Conservation (phyloP, 169 alveolate species). For the Toxoplasma gondii region DNA sequence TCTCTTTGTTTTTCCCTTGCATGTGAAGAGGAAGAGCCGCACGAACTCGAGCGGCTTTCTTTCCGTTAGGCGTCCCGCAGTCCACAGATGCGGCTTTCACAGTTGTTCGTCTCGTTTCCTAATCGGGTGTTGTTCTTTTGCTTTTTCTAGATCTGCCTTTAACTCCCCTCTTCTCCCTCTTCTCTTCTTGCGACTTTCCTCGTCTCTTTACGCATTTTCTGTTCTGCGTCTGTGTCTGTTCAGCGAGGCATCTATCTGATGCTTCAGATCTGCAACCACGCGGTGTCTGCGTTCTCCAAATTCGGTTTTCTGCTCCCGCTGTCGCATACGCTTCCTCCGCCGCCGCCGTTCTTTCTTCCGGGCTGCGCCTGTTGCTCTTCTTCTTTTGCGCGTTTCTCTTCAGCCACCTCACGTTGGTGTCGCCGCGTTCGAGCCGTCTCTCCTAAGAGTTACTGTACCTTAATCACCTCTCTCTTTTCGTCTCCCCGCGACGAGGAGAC, state of each 20-base stretch:
- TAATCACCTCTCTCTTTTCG: background rate
- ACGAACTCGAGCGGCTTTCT: too few species aligned
- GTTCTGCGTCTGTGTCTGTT: background rate
- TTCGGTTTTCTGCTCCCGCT: background rate
- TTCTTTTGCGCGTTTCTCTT: background rate
- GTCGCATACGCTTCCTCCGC: background rate
- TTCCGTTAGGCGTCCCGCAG: too few species aligned
- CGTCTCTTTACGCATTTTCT: background rate
- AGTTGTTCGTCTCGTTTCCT: too few species aligned
- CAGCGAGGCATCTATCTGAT: conserved; percentile 13
- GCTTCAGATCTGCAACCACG: background rate
- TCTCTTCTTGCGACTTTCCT: background rate
- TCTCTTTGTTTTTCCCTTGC: too few species aligned
- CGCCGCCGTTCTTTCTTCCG: conserved; percentile 22
- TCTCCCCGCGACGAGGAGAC: background rate
- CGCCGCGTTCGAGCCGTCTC: background rate
- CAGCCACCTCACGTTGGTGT: background rate
- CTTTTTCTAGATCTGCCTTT: too few species aligned
- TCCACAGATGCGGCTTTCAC: too few species aligned
- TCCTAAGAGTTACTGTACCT: background rate
- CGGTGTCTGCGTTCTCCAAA: background rate
- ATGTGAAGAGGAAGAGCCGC: too few species aligned
- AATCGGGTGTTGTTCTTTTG: too few species aligned
- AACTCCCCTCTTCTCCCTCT: too few species aligned
- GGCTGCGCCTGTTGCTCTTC: conserved; percentile 17